phyloP scores from a whole-genome alignment of 106 monocot genomes.

The Phalaenopsis aphrodite region DNA sequence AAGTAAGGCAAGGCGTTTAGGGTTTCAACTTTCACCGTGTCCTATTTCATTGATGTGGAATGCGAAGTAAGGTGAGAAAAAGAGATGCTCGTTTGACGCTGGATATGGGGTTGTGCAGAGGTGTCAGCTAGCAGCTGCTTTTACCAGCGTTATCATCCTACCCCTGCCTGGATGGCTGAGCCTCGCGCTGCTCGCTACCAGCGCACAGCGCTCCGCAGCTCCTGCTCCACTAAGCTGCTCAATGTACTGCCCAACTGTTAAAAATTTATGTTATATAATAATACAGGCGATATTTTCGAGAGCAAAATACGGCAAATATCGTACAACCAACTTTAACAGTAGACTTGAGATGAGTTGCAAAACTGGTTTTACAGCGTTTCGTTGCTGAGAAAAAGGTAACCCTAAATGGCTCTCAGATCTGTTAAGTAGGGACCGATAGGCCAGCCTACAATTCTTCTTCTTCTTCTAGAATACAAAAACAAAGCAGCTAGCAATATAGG shows the following conservation, averaged over 20 bases:
- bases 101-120: background rate
- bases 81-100: slow-evolving; percentile 3
- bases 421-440: background rate
- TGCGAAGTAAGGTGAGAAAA: background rate
- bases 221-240: background rate
- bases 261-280: background rate
- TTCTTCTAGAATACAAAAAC: background rate
- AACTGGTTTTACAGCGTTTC: too few relatives aligned
- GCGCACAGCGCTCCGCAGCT: background rate
- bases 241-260: slow-evolving; percentile 4
- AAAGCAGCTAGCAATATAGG: background rate
- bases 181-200: background rate
- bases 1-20: background rate
- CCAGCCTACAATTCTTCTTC: background rate
- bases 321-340: too few relatives aligned
- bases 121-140: background rate
- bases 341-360: background rate
- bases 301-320: background rate
- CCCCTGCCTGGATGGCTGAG: background rate
- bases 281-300: background rate
- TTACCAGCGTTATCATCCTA: background rate
- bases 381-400: background rate
- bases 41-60: slow-evolving; percentile 7
- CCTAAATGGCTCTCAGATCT: background rate
- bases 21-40: slow-evolving; percentile 7